Percentiles rank a stretch among this genome's conserved stretches.
These are phyloP conservation scores for Hansfordia pulvinata DNA, from an alignment of 2,329 filamentous ascomycete species.

Conservation along the genomic window DNA sequence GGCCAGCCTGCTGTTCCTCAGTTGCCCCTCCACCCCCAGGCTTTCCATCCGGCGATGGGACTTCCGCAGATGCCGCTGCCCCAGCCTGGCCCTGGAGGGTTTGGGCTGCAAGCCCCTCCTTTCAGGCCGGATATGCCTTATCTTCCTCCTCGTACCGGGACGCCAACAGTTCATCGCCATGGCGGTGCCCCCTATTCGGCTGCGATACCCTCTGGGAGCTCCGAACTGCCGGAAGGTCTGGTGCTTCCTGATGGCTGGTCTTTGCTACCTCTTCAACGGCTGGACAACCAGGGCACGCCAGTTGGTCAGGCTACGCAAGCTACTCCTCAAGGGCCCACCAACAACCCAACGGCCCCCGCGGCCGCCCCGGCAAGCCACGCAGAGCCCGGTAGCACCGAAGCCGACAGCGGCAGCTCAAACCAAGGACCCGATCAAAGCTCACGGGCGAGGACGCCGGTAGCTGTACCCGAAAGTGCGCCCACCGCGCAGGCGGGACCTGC, in stretches of 20 bases:
- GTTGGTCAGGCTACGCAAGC: conserved; percentile 4
- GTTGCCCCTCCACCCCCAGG: no score
- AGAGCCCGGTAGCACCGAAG: background rate
- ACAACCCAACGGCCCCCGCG: background rate
- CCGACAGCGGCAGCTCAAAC: conserved; percentile 1
- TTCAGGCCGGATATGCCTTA: no score
- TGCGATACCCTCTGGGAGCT: conserved; percentile 44
- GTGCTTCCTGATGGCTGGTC: conserved; percentile 52
- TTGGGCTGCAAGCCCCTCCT: no score
- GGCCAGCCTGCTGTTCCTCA: no score
- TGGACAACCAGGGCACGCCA: conserved; percentile 23
- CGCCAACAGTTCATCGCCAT: conserved; percentile 32
- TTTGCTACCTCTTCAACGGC: conserved; percentile 44
- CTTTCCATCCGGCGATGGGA: no score
- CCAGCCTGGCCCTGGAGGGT: no score
- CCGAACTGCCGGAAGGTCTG: conserved; percentile 50
- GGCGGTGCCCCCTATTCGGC: conserved; percentile 27
- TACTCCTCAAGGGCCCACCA: conserved; percentile 5
- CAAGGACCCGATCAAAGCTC: background rate
- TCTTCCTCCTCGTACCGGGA: conserved; percentile 20
- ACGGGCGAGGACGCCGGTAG: no score
- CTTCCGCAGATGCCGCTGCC: no score
- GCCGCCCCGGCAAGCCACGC: background rate
- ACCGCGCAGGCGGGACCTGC: conserved; percentile 12
- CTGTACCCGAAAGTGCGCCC: conserved; percentile 5